phyloP scores from a whole-genome alignment of 768 basidiomycete genomes.

The Suillus subalutaceus region DNA sequence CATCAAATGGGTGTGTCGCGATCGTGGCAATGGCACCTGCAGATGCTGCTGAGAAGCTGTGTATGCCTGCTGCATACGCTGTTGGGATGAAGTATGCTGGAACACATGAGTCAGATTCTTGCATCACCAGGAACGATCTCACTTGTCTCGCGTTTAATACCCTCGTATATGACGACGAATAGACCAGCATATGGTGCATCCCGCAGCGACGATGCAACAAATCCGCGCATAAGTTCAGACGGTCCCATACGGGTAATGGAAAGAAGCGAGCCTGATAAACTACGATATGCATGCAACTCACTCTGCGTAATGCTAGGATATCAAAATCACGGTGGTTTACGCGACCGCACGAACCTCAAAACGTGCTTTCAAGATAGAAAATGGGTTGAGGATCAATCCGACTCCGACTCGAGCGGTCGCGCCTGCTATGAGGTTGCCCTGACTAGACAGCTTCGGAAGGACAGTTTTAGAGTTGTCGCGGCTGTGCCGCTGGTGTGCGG shows the following conservation, averaged over 20 bases:
- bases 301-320: constrained; percentile 50
- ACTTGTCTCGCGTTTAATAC: constrained; percentile 77
- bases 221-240: constrained; percentile 82
- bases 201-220: constrained; percentile 84
- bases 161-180: constrained; percentile 88
- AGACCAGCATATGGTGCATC: constrained; percentile 95
- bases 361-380: constrained; percentile 89
- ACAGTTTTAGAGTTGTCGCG: constrained; percentile 45
- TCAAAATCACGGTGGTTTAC: constrained; percentile 5
- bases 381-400: constrained; percentile 86
- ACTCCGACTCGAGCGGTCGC: constrained; percentile 80
- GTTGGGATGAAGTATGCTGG: constrained; percentile 45
- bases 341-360: constrained; percentile 66
- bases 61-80: constrained; percentile 53
- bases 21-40: constrained; percentile 87
- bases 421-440: constrained; percentile 87
- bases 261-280: constrained; percentile 57
- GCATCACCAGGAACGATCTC: constrained; percentile 25
- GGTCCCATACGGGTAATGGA: constrained; percentile 72
- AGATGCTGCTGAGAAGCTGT: constrained; percentile 70
- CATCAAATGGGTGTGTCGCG: constrained; percentile 91
- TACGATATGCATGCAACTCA: constrained; percentile 72
- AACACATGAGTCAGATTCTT: constrained; percentile 13
- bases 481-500: constrained; percentile 29
- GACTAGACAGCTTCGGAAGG: constrained; percentile 68